Evolutionary conservation across 2,329 filamentous ascomycete species (phyloP).

Genomic region (Aspergillus tubingensis): DNA sequence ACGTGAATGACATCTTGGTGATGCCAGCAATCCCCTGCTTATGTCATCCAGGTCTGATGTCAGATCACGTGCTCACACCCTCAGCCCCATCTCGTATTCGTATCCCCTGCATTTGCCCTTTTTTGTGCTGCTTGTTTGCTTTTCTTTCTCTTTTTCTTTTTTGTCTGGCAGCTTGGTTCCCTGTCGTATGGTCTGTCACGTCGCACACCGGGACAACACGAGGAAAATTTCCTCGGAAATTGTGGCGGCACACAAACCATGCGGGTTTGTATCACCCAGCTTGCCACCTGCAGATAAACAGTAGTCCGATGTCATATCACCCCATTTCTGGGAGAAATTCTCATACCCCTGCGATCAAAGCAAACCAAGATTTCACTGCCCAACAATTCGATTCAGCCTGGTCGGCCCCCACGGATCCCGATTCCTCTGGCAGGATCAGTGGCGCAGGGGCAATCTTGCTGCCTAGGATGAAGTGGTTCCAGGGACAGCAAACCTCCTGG

Average conservation of each 20-base stretch:
- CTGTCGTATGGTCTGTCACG: not conserved
- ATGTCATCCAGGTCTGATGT: not conserved
- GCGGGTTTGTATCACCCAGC: too few species aligned
- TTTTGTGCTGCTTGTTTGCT: not conserved
- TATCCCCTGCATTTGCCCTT: not conserved
- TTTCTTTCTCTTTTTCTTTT: too few species aligned
- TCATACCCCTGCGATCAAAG: not conserved
- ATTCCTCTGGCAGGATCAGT: not conserved
- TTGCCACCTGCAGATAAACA: too few species aligned
- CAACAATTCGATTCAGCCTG: not conserved
- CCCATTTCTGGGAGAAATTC: not conserved
- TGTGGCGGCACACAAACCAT: too few species aligned
- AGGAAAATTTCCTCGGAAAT: too few species aligned
- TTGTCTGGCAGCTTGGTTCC: not conserved
- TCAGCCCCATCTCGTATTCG: not conserved
- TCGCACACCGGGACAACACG: too few species aligned
- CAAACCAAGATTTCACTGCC: not conserved
- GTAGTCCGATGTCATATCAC: too few species aligned
- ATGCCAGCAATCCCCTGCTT: not conserved
- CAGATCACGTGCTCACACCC: too few species aligned
- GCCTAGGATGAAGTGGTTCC: not conserved
- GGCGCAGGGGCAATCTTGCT: conserved; percentile 2
- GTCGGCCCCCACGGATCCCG: not conserved
- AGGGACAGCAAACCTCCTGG: not conserved
- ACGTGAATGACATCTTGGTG: not conserved